Evolutionary conservation across 371 early-diverging fungal species (phyloP).

Genomic region (Syncephalastrum sp.): DNA sequence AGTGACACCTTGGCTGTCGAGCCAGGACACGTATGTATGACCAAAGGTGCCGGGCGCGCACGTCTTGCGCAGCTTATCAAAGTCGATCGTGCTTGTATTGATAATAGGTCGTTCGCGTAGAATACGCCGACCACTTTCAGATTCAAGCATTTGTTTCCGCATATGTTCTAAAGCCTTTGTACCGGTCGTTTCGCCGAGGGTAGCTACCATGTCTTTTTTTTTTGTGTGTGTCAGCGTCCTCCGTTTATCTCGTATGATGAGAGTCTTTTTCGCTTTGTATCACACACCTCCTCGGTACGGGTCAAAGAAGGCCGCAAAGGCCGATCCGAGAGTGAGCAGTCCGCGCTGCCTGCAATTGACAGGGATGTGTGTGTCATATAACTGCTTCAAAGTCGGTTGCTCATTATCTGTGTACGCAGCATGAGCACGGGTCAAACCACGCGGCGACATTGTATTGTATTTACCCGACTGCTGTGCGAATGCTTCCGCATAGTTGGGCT

Average conservation of each 20-base stretch:
- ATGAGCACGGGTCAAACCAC: too few relatives aligned
- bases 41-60: conserved; percentile 83
- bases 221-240: not conserved
- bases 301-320: conserved; percentile 73
- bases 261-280: conserved; percentile 12
- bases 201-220: conserved; percentile 83
- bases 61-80: conserved; percentile 59
- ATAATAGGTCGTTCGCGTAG: conserved; percentile 81
- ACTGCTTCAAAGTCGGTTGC: conserved; percentile 11
- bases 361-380: conserved; percentile 59
- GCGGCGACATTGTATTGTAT: too few relatives aligned
- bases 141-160: conserved; percentile 78
- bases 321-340: conserved; percentile 72
- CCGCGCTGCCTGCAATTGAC: conserved; percentile 55
- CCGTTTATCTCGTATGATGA: not conserved
- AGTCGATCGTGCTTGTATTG: conserved; percentile 61
- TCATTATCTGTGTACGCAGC: too few relatives aligned
- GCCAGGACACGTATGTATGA: conserved; percentile 76
- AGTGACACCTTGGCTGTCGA: conserved; percentile 76
- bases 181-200: conserved; percentile 90
- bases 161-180: conserved; percentile 60
- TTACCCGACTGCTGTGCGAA: too few relatives aligned
- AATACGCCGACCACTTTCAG: conserved; percentile 77
- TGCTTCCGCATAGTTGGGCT: too few relatives aligned
- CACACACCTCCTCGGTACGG: conserved; percentile 74